These are phyloP conservation scores for Geosmithia putterillii DNA, from an alignment of 2,329 filamentous ascomycete genomes.

Conservation along the genomic window DNA sequence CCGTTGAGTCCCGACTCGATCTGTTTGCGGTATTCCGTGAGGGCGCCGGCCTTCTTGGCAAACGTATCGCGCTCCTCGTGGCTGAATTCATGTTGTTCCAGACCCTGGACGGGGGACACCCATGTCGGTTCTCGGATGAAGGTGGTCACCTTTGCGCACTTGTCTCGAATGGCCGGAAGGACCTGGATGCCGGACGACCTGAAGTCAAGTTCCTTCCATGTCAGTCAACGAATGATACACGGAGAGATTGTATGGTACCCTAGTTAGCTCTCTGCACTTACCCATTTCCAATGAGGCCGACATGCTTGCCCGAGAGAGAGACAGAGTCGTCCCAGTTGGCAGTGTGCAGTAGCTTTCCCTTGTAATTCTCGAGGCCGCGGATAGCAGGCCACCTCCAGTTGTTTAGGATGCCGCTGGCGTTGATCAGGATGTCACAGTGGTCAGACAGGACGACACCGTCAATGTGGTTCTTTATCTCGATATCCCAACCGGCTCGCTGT, in stretches of 20 bases:
- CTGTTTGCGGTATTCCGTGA: slow-evolving; percentile 27
- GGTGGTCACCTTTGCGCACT: slow-evolving; percentile 28
- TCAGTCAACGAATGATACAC: not conserved
- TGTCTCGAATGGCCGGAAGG: slow-evolving; percentile 18
- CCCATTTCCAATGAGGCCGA: slow-evolving; percentile 31
- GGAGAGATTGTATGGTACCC: too few species aligned
- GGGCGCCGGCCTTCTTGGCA: slow-evolving; percentile 20
- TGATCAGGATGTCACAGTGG: slow-evolving; percentile 12
- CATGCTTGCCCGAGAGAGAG: slow-evolving; percentile 21
- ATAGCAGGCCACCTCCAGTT: slow-evolving; percentile 31
- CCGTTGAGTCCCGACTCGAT: slow-evolving; percentile 32
- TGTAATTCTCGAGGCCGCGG: slow-evolving; percentile 32
- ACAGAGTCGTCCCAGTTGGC: slow-evolving; percentile 32
- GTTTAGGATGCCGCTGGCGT: slow-evolving; percentile 7
- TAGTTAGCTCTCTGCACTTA: too few species aligned
- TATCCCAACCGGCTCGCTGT: slow-evolving; percentile 17
- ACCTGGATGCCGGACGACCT: slow-evolving; percentile 29
- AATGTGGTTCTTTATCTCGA: slow-evolving; percentile 17
- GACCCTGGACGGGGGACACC: slow-evolving; percentile 29
- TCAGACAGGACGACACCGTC: slow-evolving; percentile 16
- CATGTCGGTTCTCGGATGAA: slow-evolving; percentile 38
- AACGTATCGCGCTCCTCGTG: slow-evolving; percentile 26
- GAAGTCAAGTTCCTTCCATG: not conserved
- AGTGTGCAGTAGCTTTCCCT: slow-evolving; percentile 37
- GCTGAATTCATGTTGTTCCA: slow-evolving; percentile 28